phyloP scores from a whole-genome alignment of 306 rosid species.

The Begonia fuchsioides region DNA sequence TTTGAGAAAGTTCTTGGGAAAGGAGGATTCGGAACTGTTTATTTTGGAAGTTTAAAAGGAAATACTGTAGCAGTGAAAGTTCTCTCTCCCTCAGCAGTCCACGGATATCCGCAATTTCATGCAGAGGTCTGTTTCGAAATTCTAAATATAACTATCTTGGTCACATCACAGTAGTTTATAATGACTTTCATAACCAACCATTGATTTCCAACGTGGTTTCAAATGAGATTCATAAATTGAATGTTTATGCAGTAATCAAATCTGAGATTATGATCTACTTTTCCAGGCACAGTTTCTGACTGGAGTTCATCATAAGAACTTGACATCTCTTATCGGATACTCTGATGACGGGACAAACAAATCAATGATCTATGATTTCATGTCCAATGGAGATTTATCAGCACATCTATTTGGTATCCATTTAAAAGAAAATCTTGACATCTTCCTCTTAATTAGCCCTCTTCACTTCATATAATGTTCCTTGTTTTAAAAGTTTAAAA shows the following conservation, averaged over 20 bases:
- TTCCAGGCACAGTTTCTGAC: slow-evolving; percentile 7
- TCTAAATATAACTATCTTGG: too few relatives aligned
- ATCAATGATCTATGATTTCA: slow-evolving; percentile 6
- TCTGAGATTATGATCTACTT: background rate
- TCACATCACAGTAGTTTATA: too few relatives aligned
- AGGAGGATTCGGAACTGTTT: slow-evolving; percentile 42
- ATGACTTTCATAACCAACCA: too few relatives aligned
- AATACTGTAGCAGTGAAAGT: slow-evolving; percentile 30
- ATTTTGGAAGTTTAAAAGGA: slow-evolving; percentile 16
- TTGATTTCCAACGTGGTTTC: too few relatives aligned
- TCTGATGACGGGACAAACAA: slow-evolving; percentile 1
- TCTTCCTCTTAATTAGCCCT: too few relatives aligned
- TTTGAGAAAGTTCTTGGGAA: slow-evolving; percentile 21
- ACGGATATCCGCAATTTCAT: slow-evolving; percentile 23
- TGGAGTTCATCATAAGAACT: slow-evolving; percentile 7
- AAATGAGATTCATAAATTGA: too few relatives aligned
- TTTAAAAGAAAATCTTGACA: too few relatives aligned
- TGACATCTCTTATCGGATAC: slow-evolving; percentile 12
- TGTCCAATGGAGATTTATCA: background rate
- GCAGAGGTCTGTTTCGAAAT: slow-evolving; percentile 14
- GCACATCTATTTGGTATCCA: background rate
- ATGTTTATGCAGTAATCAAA: too few relatives aligned
- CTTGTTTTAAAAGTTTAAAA: too few relatives aligned
- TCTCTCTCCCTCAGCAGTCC: slow-evolving; percentile 22
- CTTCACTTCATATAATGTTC: too few relatives aligned